These are phyloP conservation scores for Cylindrodendrum hubeiense DNA, from an alignment of 2,329 filamentous ascomycete species.

Conservation along the genomic window DNA sequence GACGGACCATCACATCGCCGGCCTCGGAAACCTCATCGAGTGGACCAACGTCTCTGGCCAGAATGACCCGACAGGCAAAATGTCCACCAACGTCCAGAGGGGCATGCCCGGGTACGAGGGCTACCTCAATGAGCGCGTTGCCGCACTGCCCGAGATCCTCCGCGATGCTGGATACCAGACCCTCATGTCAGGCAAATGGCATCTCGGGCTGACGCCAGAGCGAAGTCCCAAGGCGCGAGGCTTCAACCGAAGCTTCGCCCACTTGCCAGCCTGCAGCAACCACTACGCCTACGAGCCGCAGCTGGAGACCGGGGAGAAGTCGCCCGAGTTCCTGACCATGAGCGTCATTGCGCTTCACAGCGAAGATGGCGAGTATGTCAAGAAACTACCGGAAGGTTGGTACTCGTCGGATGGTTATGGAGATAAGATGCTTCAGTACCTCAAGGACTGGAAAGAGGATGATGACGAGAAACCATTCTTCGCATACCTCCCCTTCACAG, in stretches of 20 bases:
- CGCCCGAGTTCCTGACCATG: constrained; percentile 32
- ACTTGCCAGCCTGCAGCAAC: constrained; percentile 70
- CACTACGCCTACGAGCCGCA: constrained; percentile 53
- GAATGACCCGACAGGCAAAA: constrained; percentile 26
- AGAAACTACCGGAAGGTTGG: constrained; percentile 53
- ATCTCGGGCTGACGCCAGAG: constrained; percentile 32
- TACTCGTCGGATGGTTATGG: constrained; percentile 61
- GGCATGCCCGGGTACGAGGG: constrained; percentile 55
- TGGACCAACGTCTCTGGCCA: constrained; percentile 43
- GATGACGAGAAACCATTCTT: constrained; percentile 46
- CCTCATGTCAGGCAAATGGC: constrained; percentile 65
- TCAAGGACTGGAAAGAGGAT: constrained; percentile 44
- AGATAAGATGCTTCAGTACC: constrained; percentile 57
- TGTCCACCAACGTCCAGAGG: constrained; percentile 37
- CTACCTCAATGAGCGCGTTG: constrained; percentile 67
- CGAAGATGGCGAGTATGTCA: constrained; percentile 31
- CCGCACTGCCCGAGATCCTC: constrained; percentile 65
- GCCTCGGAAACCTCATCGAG: constrained; percentile 58
- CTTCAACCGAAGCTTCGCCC: constrained; percentile 70
- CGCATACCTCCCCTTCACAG: constrained; percentile 60
- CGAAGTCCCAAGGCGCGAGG: constrained; percentile 50
- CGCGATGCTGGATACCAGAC: constrained; percentile 69
- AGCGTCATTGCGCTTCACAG: constrained; percentile 35
- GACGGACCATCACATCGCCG: constrained; percentile 50
- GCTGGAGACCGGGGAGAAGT: constrained; percentile 21